Evolutionary conservation across 768 basidiomycete species (phyloP).

Genomic region (Clathrus columnatus): DNA sequence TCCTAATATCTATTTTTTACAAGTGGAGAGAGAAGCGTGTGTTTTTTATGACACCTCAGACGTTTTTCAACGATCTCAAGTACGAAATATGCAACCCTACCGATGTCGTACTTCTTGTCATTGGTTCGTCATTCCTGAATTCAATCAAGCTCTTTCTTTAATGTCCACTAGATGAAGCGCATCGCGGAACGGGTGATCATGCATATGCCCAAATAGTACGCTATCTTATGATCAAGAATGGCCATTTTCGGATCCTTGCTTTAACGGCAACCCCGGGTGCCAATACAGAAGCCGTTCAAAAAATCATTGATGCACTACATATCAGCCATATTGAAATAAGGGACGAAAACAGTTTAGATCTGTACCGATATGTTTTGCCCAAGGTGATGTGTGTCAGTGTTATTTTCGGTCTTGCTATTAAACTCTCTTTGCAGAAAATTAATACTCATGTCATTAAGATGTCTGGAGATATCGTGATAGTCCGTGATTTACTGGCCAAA

Average conservation of each 20-base stretch:
- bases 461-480: slow-evolving; percentile 51
- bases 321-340: slow-evolving; percentile 94
- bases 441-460: slow-evolving; percentile 72
- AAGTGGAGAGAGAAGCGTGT: slow-evolving; percentile 80
- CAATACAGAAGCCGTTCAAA: slow-evolving; percentile 79
- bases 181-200: slow-evolving; percentile 88
- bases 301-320: slow-evolving; percentile 85
- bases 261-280: slow-evolving; percentile 93
- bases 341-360: slow-evolving; percentile 82
- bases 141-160: background rate
- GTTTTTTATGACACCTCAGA: slow-evolving; percentile 96
- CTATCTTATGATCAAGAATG: slow-evolving; percentile 89
- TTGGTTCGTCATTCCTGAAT: slow-evolving; percentile 44
- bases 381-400: slow-evolving; percentile 44
- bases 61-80: slow-evolving; percentile 77
- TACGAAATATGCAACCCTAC: slow-evolving; percentile 64
- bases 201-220: slow-evolving; percentile 86
- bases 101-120: slow-evolving; percentile 79
- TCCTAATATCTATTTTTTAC: background rate
- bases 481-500: slow-evolving; percentile 58
- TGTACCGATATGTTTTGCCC: slow-evolving; percentile 76
- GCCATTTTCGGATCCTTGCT: slow-evolving; percentile 85
- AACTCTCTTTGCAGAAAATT: slow-evolving; percentile 40
- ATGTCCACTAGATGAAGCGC: slow-evolving; percentile 74
- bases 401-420: slow-evolving; percentile 7